Evolutionary conservation across 352 stramenopile species (phyloP).

Genomic region (Pythium phragmitis): DNA sequence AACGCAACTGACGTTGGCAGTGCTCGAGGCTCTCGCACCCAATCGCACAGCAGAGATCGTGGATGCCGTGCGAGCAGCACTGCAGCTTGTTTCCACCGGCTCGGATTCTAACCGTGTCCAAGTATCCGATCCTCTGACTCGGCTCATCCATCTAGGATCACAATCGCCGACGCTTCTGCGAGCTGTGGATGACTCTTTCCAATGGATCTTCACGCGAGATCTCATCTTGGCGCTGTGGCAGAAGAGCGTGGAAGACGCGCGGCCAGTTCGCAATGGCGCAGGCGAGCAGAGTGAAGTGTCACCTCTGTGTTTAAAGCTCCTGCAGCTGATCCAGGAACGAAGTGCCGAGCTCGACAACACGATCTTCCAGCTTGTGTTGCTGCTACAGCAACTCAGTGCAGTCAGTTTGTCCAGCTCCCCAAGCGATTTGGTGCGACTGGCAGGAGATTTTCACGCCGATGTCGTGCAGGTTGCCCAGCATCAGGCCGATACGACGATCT

Average conservation of each 20-base stretch:
- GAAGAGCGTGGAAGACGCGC: background rate
- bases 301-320: background rate
- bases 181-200: conserved; percentile 54
- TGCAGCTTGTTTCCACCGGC: conserved; percentile 29
- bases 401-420: background rate
- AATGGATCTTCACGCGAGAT: conserved; percentile 62
- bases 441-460: conserved; percentile 40
- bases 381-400: conserved; percentile 18
- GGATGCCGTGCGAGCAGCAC: conserved; percentile 44
- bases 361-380: conserved; percentile 16
- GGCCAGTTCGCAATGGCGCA: background rate
- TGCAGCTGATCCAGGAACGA: conserved; percentile 10
- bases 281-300: background rate
- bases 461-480: conserved; percentile 37
- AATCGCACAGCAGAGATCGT: conserved; percentile 44
- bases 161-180: conserved; percentile 36
- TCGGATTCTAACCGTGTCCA: background rate
- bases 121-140: background rate
- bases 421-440: conserved; percentile 19
- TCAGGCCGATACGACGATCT: conserved; percentile 31
- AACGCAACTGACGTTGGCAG: conserved; percentile 4
- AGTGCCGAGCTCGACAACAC: conserved; percentile 11
- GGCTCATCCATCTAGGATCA: conserved; percentile 37
- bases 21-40: conserved; percentile 41
- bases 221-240: conserved; percentile 34